Evolutionary conservation across 805 yeast genomes (phyloP), one percentile per base, ranked within the genome.

Genomic region (Ogataea polymorpha): DNA sequence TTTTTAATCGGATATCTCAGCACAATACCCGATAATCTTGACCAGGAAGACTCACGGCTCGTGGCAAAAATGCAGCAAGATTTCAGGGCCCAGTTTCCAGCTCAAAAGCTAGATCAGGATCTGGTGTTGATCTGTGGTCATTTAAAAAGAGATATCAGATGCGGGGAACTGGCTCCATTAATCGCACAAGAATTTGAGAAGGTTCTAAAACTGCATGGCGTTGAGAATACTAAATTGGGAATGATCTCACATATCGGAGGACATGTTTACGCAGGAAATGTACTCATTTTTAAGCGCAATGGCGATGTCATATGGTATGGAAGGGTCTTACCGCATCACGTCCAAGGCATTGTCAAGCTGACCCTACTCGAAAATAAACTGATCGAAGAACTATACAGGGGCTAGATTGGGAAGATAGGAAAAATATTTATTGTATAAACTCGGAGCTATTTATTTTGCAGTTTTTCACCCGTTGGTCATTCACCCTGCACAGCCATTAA

Each of bases 231-330:
- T 6, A 41, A 53, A 14, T 44, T 81, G 24, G 89, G 87, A 0
- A 54, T 75, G 6, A 67, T 83, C 0, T 80, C 90, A 10, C 96
- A 87, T 58, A 68, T 87, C 29, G 95, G 96, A 1, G 96, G 96
- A 0, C 96, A 87, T 58, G 86, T 73, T 2, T 87, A 77, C 61
- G 96, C 96, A 2, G 96, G 95, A 0, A 87, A 87, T 54, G 77
- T 87, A 11, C 64, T 86, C 2, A 72, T 75, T 37, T 79, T 80
- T 47, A 67, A 68, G 35, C 59, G 58, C 9, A 56, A 63, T 23
- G 74, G 77, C 1, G 67, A 68, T 33, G 59, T 68, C 12, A 60
- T 81, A 2, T 86, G 95, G 95, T 86, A 86, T 56, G 93, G 95
- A 0, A 67, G 86, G 38, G 88, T 86, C 2, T 63, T 67, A 35